Evolutionary conservation across 1,284 basidiomycete species (phyloP).

Genomic region (Pulveroboletus ridleyi): DNA sequence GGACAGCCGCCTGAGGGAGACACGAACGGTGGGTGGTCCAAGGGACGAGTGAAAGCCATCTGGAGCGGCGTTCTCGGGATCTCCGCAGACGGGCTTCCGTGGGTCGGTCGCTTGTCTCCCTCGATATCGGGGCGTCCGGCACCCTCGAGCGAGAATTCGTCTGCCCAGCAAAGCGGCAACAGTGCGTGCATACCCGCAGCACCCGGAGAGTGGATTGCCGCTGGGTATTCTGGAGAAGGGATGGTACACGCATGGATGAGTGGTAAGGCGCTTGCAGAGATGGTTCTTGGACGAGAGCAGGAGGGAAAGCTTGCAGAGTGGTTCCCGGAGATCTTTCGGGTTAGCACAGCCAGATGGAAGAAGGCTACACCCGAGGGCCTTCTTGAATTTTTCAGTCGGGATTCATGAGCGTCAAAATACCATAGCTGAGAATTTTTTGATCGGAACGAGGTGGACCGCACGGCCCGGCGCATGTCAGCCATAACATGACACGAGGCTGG

Average conservation of each 20-base stretch:
- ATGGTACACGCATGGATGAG: constrained; percentile 45
- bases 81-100: constrained; percentile 49
- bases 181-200: constrained; percentile 26
- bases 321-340: constrained; percentile 50
- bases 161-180: constrained; percentile 6
- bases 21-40: constrained; percentile 36
- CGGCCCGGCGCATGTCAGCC: not conserved
- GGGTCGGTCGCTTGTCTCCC: constrained; percentile 51
- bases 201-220: constrained; percentile 55
- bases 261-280: constrained; percentile 40
- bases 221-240: constrained; percentile 41
- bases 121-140: constrained; percentile 42
- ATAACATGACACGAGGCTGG: too few species aligned
- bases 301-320: constrained; percentile 44
- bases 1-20: constrained; percentile 25
- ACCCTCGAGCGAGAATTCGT: constrained; percentile 22
- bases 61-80: constrained; percentile 63
- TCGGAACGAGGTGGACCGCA: not conserved
- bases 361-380: constrained; percentile 44
- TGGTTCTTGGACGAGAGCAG: constrained; percentile 40
- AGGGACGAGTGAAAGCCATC: constrained; percentile 49
- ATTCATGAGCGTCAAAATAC: constrained; percentile 7
- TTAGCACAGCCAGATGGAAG: constrained; percentile 50
- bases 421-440: not conserved
- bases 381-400: constrained; percentile 21